Evolutionary conservation across 352 stramenopile species (phyloP).

Genomic region (Phytopythium cucurbitacearum): DNA sequence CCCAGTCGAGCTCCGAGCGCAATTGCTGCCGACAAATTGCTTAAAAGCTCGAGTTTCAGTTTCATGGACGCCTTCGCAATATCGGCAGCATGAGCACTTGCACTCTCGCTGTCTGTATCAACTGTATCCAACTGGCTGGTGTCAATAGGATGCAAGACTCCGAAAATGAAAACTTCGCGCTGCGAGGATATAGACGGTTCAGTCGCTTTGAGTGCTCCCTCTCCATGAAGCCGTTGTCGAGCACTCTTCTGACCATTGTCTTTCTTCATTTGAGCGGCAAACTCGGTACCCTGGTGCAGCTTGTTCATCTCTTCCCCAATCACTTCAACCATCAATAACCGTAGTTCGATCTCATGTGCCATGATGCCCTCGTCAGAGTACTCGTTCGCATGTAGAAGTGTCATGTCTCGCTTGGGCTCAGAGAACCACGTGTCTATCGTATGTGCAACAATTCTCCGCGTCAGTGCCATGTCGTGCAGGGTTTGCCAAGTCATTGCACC

Average conservation of each 20-base stretch:
- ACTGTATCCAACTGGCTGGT: not conserved
- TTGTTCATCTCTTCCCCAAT: conserved; percentile 9
- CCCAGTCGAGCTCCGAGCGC: conserved; percentile 33
- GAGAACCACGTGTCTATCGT: conserved; percentile 41
- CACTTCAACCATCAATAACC: conserved; percentile 43
- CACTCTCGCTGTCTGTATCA: conserved; percentile 6
- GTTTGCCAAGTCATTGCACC: conserved; percentile 38
- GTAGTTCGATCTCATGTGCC: conserved; percentile 51
- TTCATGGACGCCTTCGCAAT: conserved; percentile 17
- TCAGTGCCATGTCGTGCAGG: conserved; percentile 26
- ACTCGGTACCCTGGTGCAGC: not conserved
- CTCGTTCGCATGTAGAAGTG: conserved; percentile 1
- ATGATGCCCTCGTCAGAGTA: conserved; percentile 40
- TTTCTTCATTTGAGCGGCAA: too few relatives aligned
- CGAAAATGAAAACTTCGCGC: conserved; percentile 22
- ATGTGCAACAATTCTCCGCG: conserved; percentile 20
- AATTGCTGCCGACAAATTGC: conserved; percentile 28
- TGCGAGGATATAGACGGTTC: not conserved
- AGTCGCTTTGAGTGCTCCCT: conserved; percentile 4
- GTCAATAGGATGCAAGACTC: conserved; percentile 18
- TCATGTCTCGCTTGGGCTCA: not conserved
- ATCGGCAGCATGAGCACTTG: not conserved
- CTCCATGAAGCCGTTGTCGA: conserved; percentile 7
- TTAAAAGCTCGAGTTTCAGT: conserved; percentile 49
- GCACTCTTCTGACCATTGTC: too few relatives aligned